Evolutionary conservation across 2,329 filamentous ascomycete species (phyloP), one percentile per base, ranked within the genome.

Genomic region (Pseudocercospora musae): DNA sequence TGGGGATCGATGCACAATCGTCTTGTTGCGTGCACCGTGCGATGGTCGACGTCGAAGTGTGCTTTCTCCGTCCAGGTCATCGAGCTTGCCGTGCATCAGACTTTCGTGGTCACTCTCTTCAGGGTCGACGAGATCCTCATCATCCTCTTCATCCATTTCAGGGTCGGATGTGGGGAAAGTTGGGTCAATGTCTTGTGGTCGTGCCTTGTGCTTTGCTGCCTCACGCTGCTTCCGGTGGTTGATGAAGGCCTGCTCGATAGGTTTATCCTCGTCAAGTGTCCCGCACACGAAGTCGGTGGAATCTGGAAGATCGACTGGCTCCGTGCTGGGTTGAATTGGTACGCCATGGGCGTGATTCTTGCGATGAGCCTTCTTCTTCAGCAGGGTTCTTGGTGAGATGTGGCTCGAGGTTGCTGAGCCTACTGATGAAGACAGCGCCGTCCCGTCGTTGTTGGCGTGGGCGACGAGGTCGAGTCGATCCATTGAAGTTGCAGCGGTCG

Each of bases 231-330:
- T 90, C 62, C 96, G 84, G 70, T 90, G 92, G 1, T 91, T 90
- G 60, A 96, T 84, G 75, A 97, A 99, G 0, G 92, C 94, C 69
- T 93, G 92, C 75, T 99, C 95, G n/a, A 98, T 79, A 2, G 92
- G 92, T 49, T 92, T 88, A 72, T 99, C 95, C 77, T 99, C 95
- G 68, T 99, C 95, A 20, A 99, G 82, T 0, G 95, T 99, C 62
- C 95, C 95, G 72, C 95, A 98, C n/a, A 99, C 95, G 69, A 99
- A 99, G 76, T 99, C 95, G 13, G 95, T 98, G 77, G 93, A 97
- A 76, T 99, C 95, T 1, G 95, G 95, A 10, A 99, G 82, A 73
- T 96, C 92, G 1, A 91, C 91, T 3, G 68, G 66, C 11, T 69
- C 64, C 4, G 66, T 56, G 13, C 69, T 67, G 7, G 66, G 65